Base-by-base conservation (phyloP, 2,329 filamentous ascomycete species). In the Colletotrichum siamense region DNA sequence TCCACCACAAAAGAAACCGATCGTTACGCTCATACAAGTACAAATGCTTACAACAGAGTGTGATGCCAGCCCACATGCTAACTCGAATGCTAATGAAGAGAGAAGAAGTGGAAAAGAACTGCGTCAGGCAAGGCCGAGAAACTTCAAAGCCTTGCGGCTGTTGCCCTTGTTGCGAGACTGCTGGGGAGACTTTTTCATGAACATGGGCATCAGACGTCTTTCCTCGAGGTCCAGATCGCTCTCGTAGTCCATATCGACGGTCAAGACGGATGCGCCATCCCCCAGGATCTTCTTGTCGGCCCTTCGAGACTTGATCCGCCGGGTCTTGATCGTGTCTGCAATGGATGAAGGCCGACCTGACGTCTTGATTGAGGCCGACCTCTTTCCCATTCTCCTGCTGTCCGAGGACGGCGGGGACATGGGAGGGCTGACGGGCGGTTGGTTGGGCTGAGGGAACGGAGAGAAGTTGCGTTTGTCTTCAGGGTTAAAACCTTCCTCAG, bases 111-210 rank as follows among this genome's bases (percentile, higher is more conserved):
- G 18, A 13, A 34, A 6, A 62, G 15, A 18, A 10, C 32, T 16
- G 22, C 44, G 32, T 79, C 79, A 88, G 13, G 86, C 86, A 61
- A 91, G 81, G 0, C 89, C 89, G 2, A 91, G 83, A 80, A 90
- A 90, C 80, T 89, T 90, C 69, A 91, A 84, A 8, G 89, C 89
- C 80, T 91, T 91, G 9, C 86, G 85, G 66, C 85, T 89, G 73
- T 86, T 88, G 3, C 84, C 85, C 80, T 86, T 87, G 18, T 86
- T 87, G 18, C 81, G 83, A 32, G 80, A 78, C 13, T 79, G 79
- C 13, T 34, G 32, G 4, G 79, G 36, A 39, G 36, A 76, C 75
- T 83, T 86, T 71, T 82, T 82, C 80, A 87, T 80, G 49, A 87
- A 88, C 28, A 90, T 83, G 6, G 89, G 89, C 88, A 91, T 90